phyloP scores from a whole-genome alignment of 768 basidiomycete genomes.

The Pulveroboletus frians region DNA sequence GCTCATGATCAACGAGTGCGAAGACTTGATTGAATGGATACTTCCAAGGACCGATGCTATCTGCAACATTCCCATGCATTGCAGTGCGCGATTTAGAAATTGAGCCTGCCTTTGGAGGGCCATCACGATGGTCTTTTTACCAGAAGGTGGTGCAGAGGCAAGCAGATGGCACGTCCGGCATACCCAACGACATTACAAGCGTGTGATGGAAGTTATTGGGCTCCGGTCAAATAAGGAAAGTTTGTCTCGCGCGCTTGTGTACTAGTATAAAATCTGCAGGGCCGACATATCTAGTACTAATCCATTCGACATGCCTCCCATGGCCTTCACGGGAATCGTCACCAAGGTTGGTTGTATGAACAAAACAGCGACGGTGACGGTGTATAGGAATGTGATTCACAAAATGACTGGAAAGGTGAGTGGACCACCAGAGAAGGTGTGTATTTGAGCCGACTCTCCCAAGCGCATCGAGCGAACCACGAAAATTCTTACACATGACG shows the following conservation, averaged over 20 bases:
- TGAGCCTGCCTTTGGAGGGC: too few species aligned
- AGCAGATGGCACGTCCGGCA: too few species aligned
- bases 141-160: too few species aligned
- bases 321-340: slow-evolving; percentile 69
- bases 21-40: too few species aligned
- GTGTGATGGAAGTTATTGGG: too few species aligned
- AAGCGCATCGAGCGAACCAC: slow-evolving; percentile 72
- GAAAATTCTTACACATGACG: slow-evolving; percentile 76
- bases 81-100: too few species aligned
- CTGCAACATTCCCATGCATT: too few species aligned
- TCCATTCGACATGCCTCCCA: slow-evolving; percentile 58
- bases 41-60: too few species aligned
- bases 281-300: too few species aligned
- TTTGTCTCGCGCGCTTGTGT: not conserved
- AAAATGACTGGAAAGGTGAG: slow-evolving; percentile 71
- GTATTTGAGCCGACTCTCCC: not conserved
- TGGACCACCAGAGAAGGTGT: not conserved
- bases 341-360: slow-evolving; percentile 80
- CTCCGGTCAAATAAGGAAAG: not conserved
- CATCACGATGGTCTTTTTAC: too few species aligned
- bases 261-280: not conserved
- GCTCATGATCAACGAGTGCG: too few species aligned
- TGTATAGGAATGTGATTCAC: slow-evolving; percentile 69
- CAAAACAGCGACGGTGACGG: slow-evolving; percentile 81
- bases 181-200: too few species aligned